Evolutionary conservation across 257 asterid species (phyloP).

Genomic region (Penstemon eatonii): DNA sequence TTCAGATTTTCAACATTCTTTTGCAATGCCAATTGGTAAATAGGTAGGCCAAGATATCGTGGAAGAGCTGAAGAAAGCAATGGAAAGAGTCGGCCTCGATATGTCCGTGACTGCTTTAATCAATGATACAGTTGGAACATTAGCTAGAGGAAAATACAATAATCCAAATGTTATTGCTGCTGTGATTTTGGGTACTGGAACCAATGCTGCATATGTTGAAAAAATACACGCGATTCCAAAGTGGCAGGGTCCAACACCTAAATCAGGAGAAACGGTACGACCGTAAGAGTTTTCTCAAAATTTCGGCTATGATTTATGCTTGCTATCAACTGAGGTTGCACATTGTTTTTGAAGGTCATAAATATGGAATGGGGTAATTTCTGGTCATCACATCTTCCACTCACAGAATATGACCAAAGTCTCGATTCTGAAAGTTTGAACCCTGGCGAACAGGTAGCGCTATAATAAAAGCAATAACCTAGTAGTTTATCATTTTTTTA

Average conservation of each 20-base stretch:
- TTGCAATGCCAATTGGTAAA: neutral
- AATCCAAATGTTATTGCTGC: conserved; percentile 79
- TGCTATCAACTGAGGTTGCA: conserved; percentile 13
- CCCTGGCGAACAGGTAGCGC: conserved; percentile 85
- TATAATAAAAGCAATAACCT: no score
- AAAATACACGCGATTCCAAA: conserved; percentile 82
- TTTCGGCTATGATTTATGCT: neutral
- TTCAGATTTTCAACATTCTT: conserved; percentile 4
- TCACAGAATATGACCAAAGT: conserved; percentile 71
- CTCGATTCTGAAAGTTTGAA: conserved; percentile 86
- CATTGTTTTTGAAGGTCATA: conserved; percentile 59
- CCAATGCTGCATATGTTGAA: conserved; percentile 94
- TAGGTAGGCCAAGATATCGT: conserved; percentile 92
- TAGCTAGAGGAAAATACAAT: conserved; percentile 77
- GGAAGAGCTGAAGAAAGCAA: conserved; percentile 69
- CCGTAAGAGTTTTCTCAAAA: conserved; percentile 23
- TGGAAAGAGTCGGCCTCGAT: conserved; percentile 77
- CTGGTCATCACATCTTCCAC: conserved; percentile 83
- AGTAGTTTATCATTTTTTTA: no score
- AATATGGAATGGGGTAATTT: conserved; percentile 99
- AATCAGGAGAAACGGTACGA: conserved; percentile 88
- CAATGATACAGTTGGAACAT: conserved; percentile 92
- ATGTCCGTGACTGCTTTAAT: conserved; percentile 88
- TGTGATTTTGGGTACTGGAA: conserved; percentile 90
- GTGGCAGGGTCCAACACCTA: conserved; percentile 68